A percentile compares a stretch with the other conserved stretches of the same genome.
phyloP scores from a whole-genome alignment of 176 grass and related monocot species.

The Pontederia crassipes region DNA sequence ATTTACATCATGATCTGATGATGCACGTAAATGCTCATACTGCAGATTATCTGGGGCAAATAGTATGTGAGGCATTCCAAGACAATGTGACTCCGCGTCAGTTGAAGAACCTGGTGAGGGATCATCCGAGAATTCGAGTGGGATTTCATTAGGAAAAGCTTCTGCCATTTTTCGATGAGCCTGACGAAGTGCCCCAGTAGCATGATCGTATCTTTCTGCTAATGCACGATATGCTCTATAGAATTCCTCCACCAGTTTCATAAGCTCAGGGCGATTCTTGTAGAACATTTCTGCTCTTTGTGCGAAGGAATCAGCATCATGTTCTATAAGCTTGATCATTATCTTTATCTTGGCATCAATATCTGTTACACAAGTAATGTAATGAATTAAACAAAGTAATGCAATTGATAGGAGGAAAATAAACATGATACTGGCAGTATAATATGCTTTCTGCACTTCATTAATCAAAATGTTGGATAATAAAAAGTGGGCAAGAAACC shows the following conservation, averaged over 20 bases:
- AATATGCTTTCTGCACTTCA: too few relatives aligned
- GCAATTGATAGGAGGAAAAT: not conserved
- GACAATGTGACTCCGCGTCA: slow-evolving; percentile 29
- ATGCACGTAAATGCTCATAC: slow-evolving; percentile 39
- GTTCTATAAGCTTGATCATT: slow-evolving; percentile 97
- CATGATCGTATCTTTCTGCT: slow-evolving; percentile 90
- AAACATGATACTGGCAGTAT: too few relatives aligned
- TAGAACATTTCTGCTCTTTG: slow-evolving; percentile 98
- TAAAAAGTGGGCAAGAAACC: not conserved
- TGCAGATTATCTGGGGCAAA: slow-evolving; percentile 38
- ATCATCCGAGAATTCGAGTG: slow-evolving; percentile 66
- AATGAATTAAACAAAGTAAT: not conserved
- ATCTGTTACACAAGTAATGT: slow-evolving; percentile 24
- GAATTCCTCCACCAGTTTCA: slow-evolving; percentile 86
- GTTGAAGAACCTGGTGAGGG: slow-evolving; percentile 33
- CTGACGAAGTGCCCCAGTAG: slow-evolving; percentile 70
- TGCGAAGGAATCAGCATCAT: slow-evolving; percentile 97
- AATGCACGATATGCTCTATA: slow-evolving; percentile 90
- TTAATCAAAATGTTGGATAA: not conserved
- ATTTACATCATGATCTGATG: not conserved
- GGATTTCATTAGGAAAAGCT: slow-evolving; percentile 76
- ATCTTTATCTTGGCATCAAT: slow-evolving; percentile 82
- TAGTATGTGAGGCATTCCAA: slow-evolving; percentile 46
- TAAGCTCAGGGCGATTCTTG: slow-evolving; percentile 73
- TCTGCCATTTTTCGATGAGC: slow-evolving; percentile 83